Conservation (phyloP, 1,284 basidiomycete species). For the Cutaneotrichosporon sp. region DNA sequence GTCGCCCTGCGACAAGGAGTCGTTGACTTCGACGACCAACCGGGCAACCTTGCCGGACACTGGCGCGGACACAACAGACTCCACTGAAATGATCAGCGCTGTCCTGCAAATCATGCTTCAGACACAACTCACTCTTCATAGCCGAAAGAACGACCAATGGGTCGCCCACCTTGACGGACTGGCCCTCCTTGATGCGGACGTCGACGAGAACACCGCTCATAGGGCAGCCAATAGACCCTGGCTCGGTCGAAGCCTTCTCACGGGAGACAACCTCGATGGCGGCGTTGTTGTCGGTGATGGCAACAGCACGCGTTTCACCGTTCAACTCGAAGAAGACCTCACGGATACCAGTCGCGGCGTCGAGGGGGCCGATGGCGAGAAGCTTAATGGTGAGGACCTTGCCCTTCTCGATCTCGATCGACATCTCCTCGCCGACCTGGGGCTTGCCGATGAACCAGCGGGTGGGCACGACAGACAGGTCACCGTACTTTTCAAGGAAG, state of each 20-base stretch:
- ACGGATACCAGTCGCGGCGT: constrained; percentile 82
- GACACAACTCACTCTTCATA: constrained; percentile 65
- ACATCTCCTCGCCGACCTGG: constrained; percentile 88
- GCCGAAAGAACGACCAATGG: constrained; percentile 63
- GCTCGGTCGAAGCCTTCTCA: constrained; percentile 87
- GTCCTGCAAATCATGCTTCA: constrained; percentile 53
- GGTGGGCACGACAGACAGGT: constrained; percentile 91
- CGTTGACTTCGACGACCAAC: constrained; percentile 70
- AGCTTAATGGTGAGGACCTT: constrained; percentile 95
- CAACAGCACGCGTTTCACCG: constrained; percentile 80
- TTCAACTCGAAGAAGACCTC: constrained; percentile 98
- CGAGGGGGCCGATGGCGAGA: constrained; percentile 89
- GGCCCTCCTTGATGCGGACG: constrained; percentile 93
- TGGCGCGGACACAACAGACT: constrained; percentile 89
- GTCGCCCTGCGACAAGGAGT: constrained; percentile 49
- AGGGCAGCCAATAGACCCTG: constrained; percentile 90
- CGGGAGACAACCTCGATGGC: constrained; percentile 87
- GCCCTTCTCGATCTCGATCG: constrained; percentile 93
- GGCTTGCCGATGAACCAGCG: constrained; percentile 96
- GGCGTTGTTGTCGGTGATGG: constrained; percentile 92
- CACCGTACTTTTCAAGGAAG: constrained; percentile 92
- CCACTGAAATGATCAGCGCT: constrained; percentile 57
- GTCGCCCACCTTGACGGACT: constrained; percentile 96
- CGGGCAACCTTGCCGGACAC: constrained; percentile 93
- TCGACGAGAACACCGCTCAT: constrained; percentile 86